A percentile compares a stretch with the other conserved stretches of the same genome.
These are phyloP conservation scores for Colletotrichum theobromicola DNA, from an alignment of 2,329 filamentous ascomycete species.

Conservation along the genomic window DNA sequence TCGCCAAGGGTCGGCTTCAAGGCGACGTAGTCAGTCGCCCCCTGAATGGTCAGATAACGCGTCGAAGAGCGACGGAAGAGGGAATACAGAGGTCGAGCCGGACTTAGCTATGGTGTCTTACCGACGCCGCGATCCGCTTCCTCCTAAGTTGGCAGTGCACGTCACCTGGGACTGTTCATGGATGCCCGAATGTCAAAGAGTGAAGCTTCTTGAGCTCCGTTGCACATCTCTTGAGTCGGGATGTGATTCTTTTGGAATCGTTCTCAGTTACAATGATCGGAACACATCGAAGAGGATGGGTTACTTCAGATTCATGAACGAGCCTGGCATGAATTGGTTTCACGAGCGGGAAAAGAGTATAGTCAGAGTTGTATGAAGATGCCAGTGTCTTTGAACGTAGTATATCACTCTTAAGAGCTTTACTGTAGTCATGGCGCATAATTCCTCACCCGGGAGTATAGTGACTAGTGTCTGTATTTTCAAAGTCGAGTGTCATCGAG, in stretches of 20 bases:
- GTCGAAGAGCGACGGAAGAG: not conserved
- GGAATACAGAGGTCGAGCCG: fast-evolving
- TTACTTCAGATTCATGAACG: fast-evolving
- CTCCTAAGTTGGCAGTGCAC: not conserved
- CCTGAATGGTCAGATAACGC: fast-evolving
- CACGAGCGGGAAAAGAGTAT: not conserved
- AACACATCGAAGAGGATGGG: fast-evolving
- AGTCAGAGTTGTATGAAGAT: not conserved
- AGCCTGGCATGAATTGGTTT: not conserved
- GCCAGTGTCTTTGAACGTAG: not conserved
- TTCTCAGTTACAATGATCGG: not conserved
- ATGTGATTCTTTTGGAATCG: fast-evolving
- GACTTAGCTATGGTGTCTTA: not conserved
- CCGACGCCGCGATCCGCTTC: not conserved
- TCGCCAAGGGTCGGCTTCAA: fast-evolving
- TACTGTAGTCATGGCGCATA: not conserved
- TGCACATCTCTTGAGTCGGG: fast-evolving
- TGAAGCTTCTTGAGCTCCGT: not conserved
- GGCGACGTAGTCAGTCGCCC: not conserved
- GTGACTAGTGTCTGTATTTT: fast-evolving
- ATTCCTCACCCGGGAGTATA: fast-evolving
- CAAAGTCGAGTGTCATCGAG: not conserved
- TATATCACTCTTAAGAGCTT: fast-evolving
- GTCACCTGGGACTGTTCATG: not conserved
- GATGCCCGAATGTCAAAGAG: fast-evolving